Evolutionary conservation across 805 yeast species (phyloP).

Genomic region (Monosporozyma aquatica): DNA sequence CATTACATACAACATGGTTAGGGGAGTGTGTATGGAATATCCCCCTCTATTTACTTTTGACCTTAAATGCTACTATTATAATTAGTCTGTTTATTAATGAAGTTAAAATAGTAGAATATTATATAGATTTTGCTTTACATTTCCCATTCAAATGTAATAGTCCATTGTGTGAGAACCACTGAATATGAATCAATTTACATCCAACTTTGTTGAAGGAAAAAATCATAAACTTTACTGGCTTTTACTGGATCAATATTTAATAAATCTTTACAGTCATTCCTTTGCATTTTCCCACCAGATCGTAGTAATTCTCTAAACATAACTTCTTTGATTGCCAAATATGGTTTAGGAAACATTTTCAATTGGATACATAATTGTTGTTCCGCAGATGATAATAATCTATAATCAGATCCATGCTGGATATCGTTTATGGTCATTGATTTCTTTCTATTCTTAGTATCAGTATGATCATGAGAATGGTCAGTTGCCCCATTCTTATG

Average conservation of each 20-base stretch:
- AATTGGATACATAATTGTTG: slow-evolving; percentile 75
- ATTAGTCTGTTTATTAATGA: no score
- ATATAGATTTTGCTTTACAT: no score
- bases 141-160: no score
- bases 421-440: slow-evolving; percentile 53
- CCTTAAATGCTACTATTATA: no score
- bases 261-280: slow-evolving; percentile 76
- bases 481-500: no score
- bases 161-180: no score
- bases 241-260: slow-evolving; percentile 79
- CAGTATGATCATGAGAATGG: slow-evolving; percentile 21
- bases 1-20: no score
- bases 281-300: slow-evolving; percentile 75
- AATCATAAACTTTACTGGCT: slow-evolving; percentile 82
- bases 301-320: slow-evolving; percentile 79
- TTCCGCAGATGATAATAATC: slow-evolving; percentile 78
- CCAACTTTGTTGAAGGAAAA: slow-evolving; percentile 91
- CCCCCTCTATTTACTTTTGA: no score
- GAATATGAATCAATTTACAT: slow-evolving; percentile 24
- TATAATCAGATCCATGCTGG: slow-evolving; percentile 71
- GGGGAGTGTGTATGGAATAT: no score
- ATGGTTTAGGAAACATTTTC: slow-evolving; percentile 86
- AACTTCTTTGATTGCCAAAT: slow-evolving; percentile 83
- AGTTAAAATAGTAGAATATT: no score
- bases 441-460: slow-evolving; percentile 28